Percentiles rank a stretch among this genome's conserved stretches.
phyloP scores from a whole-genome alignment of 441 rosid genomes.

The Arabidopsis hybrid region DNA sequence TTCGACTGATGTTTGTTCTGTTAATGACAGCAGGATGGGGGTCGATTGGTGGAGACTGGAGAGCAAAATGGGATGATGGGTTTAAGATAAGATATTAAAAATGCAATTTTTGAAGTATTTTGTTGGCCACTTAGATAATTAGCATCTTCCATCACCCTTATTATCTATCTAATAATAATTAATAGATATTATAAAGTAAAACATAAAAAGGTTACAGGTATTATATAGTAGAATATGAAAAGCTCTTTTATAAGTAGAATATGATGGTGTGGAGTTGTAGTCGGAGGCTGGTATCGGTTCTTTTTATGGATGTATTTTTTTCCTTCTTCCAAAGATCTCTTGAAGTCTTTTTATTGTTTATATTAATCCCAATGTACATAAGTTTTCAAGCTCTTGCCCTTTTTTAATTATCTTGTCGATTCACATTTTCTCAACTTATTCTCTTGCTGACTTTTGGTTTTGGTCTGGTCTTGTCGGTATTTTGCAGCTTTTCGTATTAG shows the following conservation, averaged over 20 bases:
- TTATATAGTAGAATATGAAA: constrained; percentile 35
- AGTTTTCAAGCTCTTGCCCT: constrained; percentile 12
- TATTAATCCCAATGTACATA: constrained; percentile 43
- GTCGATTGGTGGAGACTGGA: constrained; percentile 23
- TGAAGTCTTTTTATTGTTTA: constrained; percentile 36
- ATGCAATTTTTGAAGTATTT: constrained; percentile 47
- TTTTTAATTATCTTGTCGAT: background rate
- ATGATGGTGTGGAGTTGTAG: constrained; percentile 44
- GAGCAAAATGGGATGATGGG: constrained; percentile 22
- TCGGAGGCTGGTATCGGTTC: constrained; percentile 42
- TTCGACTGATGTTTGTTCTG: background rate
- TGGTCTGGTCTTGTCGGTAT: background rate
- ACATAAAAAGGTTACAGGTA: constrained; percentile 31
- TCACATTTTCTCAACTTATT: background rate
- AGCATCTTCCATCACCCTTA: constrained; percentile 41
- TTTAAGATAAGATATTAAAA: constrained; percentile 31
- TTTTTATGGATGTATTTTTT: constrained; percentile 30
- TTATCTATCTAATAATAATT: constrained; percentile 33
- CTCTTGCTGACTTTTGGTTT: background rate
- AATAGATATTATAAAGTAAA: constrained; percentile 34
- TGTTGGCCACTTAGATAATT: constrained; percentile 39
- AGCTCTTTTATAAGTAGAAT: constrained; percentile 38
- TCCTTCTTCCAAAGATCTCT: background rate
- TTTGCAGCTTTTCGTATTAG: background rate
- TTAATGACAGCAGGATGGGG: constrained; percentile 1